phyloP scores from a whole-genome alignment of 768 basidiomycete genomes.

The Lactarius tabidus region DNA sequence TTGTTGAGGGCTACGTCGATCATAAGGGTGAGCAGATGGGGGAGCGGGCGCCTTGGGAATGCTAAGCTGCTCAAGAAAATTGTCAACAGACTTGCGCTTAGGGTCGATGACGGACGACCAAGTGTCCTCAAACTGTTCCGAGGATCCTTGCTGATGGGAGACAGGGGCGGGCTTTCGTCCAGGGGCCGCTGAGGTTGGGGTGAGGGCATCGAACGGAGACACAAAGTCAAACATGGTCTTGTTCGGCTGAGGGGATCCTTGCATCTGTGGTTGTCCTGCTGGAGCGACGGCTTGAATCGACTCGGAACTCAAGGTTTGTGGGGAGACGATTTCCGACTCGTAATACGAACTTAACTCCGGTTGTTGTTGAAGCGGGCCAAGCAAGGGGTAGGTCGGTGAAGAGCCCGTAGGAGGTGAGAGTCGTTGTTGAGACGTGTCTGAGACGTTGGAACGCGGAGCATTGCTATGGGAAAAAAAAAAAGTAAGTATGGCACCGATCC shows the following conservation, averaged over 20 bases:
- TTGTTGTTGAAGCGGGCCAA: slow-evolving; percentile 17
- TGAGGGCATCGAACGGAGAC: slow-evolving; percentile 79
- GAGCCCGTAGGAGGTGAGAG: slow-evolving; percentile 15
- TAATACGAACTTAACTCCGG: slow-evolving; percentile 24
- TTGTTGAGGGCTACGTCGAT: slow-evolving; percentile 32
- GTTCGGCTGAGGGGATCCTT: slow-evolving; percentile 61
- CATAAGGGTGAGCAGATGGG: slow-evolving; percentile 32
- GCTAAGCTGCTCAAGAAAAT: slow-evolving; percentile 70
- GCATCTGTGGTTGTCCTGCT: slow-evolving; percentile 33
- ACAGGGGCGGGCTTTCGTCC: slow-evolving; percentile 60
- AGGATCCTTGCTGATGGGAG: slow-evolving; percentile 37
- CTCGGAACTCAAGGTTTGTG: slow-evolving; percentile 26
- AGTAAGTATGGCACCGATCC: slow-evolving; percentile 8
- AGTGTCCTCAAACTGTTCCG: slow-evolving; percentile 51
- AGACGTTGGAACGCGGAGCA: slow-evolving; percentile 18
- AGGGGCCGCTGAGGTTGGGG: slow-evolving; percentile 39
- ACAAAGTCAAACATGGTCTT: slow-evolving; percentile 84
- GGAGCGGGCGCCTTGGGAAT: slow-evolving; percentile 39
- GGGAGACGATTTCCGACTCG: slow-evolving; percentile 23
- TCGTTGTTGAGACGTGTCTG: slow-evolving; percentile 19
- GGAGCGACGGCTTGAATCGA: slow-evolving; percentile 18
- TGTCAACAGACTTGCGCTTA: slow-evolving; percentile 81
- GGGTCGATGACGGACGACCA: slow-evolving; percentile 53
- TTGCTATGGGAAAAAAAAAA: slow-evolving; percentile 7
- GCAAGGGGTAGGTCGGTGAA: slow-evolving; percentile 21